Evolutionary conservation across 768 basidiomycete species (phyloP), one percentile per base, ranked within the genome.

Genomic region (Auricularia sp.): DNA sequence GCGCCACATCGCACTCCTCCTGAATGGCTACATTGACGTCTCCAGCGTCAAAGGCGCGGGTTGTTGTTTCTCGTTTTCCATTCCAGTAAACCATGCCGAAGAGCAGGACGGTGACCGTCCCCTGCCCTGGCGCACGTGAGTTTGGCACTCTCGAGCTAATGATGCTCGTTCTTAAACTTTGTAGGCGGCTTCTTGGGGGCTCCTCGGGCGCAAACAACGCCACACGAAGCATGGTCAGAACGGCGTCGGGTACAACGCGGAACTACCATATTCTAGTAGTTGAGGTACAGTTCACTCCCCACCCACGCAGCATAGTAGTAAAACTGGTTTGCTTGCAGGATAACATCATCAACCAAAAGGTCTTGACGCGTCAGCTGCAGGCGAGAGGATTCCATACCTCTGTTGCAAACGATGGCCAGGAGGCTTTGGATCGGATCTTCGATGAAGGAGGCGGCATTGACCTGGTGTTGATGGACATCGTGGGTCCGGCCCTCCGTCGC

Each of bases 291-390:
- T 59, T 59, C 23, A 8, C 56, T 59, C 12, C 11, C 56, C 8
- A 29, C 53, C 18, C 53, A 12, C 53, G 23, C 56, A 51, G 47
- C 47, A 16, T 21, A 12, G 14, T 21, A 21, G 10, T 3, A 12
- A 18, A 51, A 51, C 47, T 8, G 6, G 10, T 6, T 21, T 6
- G 18, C 18, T 6, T 21, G 8, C 56, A 59, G 56, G 56, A 59
- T 4, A 59, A 59, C 23, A 59, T 59, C 34, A 59, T 59, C 56
- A 59, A 59, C 34, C 56, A 59, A 23, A 59, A 59, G 34, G 56
- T 59, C 29, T 18, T 59, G 56, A 33, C 29, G 4, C 56, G 56
- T 6, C 56, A 59, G 34, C 18, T 59, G 29, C 56, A 59, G 23
- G 18, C 56, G 7, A 6, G 29, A 59, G 56, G 56, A 6, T 59